A percentile compares a stretch with the other conserved stretches of the same genome.
These are phyloP conservation scores for Penicillium sp. DNA, from an alignment of 2,329 filamentous ascomycete species.

Conservation along the genomic window DNA sequence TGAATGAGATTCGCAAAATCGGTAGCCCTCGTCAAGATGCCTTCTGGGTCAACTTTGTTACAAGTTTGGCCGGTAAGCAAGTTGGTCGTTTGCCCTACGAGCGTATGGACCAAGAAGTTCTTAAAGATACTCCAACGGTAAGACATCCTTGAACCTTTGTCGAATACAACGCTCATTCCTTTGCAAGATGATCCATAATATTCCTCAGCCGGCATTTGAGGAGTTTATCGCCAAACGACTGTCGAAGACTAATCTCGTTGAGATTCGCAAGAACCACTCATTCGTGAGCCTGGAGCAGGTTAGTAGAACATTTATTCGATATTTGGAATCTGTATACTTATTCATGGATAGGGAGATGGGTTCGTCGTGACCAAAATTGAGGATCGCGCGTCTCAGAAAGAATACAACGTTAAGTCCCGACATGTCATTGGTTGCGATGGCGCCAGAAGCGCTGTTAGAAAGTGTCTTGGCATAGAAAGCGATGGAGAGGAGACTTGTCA, in stretches of 20 bases:
- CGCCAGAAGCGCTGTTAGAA: constrained; percentile 32
- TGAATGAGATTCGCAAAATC: constrained; percentile 25
- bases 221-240: constrained; percentile 33
- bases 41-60: constrained; percentile 45
- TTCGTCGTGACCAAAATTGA: constrained; percentile 31
- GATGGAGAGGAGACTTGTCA: constrained; percentile 48
- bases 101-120: constrained; percentile 27
- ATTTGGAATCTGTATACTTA: not conserved
- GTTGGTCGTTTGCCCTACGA: constrained; percentile 38
- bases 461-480: constrained; percentile 34
- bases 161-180: not conserved
- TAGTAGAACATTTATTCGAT: not conserved
- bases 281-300: constrained; percentile 37
- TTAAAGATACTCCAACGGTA: constrained; percentile 39
- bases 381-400: constrained; percentile 20
- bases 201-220: constrained; percentile 45
- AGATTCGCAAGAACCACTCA: constrained; percentile 15
- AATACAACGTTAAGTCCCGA: constrained; percentile 31
- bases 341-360: constrained; percentile 18
- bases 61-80: constrained; percentile 36
- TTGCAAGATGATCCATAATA: constrained; percentile 44
- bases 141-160: not conserved
- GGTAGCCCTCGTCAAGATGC: constrained; percentile 30
- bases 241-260: constrained; percentile 12
- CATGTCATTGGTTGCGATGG: constrained; percentile 43